Evolutionary conservation across 371 early-diverging fungal genomes (phyloP).

Genomic region (Scutellospora calospora): DNA sequence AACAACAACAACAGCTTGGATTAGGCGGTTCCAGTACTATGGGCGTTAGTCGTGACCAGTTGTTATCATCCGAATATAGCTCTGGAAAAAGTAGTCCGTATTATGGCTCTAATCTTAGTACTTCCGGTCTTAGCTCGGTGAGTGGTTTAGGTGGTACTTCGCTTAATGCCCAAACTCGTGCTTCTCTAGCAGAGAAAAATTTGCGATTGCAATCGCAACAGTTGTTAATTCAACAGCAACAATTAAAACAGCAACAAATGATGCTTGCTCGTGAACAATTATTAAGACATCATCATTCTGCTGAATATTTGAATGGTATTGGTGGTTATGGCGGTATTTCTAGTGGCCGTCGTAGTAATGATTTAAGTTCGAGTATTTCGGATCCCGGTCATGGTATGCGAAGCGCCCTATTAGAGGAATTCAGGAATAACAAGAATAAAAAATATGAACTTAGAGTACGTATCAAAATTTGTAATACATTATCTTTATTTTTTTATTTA

Average conservation of each 20-base stretch:
- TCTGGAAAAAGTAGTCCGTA: constrained; percentile 42
- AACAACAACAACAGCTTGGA: constrained; percentile 39
- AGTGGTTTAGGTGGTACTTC: constrained; percentile 33
- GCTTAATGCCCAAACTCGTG: constrained; percentile 46
- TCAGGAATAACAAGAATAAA: constrained; percentile 91
- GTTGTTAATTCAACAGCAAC: constrained; percentile 61
- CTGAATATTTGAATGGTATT: constrained; percentile 37
- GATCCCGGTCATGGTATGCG: constrained; percentile 72
- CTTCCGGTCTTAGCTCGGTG: constrained; percentile 40
- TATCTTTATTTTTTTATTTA: constrained; percentile 14
- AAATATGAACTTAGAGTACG: constrained; percentile 88
- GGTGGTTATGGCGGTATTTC: constrained; percentile 38
- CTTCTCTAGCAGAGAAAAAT: constrained; percentile 58
- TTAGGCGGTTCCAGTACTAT: neutral
- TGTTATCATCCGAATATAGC: constrained; percentile 30
- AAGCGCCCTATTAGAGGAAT: constrained; percentile 91
- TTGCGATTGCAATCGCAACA: constrained; percentile 66
- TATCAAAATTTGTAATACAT: constrained; percentile 35
- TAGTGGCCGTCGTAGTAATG: constrained; percentile 38
- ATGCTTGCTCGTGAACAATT: constrained; percentile 60
- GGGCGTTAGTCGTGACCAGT: neutral
- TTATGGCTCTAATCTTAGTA: constrained; percentile 41
- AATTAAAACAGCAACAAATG: constrained; percentile 56
- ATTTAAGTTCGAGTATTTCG: constrained; percentile 44
- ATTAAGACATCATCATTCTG: constrained; percentile 60